phyloP scores from a whole-genome alignment of 257 asterid species.

The Linaria vulgaris region DNA sequence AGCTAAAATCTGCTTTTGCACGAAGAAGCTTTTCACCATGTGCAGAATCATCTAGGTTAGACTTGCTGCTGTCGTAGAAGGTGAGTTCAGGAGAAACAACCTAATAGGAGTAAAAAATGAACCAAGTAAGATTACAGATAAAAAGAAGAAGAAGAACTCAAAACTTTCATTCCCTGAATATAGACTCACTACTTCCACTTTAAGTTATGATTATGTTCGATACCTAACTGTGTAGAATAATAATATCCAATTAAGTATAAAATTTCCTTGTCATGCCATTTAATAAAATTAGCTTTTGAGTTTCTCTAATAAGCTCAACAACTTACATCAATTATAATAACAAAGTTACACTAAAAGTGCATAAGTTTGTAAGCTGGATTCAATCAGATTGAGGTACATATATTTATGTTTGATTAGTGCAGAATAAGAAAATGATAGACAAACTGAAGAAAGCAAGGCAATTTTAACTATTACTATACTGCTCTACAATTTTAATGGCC shows the following conservation, averaged over 20 bases:
- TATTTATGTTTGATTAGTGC: background rate
- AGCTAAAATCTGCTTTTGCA: slow-evolving; percentile 92
- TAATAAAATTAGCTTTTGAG: slow-evolving; percentile 1
- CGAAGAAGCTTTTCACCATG: slow-evolving; percentile 96
- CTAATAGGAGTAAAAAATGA: slow-evolving; percentile 43
- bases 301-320: slow-evolving; percentile 13
- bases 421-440: background rate
- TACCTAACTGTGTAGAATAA: background rate
- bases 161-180: slow-evolving; percentile 15
- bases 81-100: slow-evolving; percentile 98
- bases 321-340: background rate
- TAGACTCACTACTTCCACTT: slow-evolving; percentile 6
- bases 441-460: background rate
- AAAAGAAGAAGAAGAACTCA: slow-evolving; percentile 6
- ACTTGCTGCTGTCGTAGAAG: slow-evolving; percentile 85
- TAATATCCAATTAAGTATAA: background rate
- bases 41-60: slow-evolving; percentile 78
- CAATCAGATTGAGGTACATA: background rate
- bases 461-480: background rate
- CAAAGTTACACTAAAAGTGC: slow-evolving; percentile 3
- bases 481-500: background rate
- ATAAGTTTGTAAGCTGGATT: background rate
- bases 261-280: background rate
- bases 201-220: background rate
- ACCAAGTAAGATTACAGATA: slow-evolving; percentile 26